Conservation (phyloP, 2,329 filamentous ascomycete genomes). For the Pseudonectria buxi region DNA sequence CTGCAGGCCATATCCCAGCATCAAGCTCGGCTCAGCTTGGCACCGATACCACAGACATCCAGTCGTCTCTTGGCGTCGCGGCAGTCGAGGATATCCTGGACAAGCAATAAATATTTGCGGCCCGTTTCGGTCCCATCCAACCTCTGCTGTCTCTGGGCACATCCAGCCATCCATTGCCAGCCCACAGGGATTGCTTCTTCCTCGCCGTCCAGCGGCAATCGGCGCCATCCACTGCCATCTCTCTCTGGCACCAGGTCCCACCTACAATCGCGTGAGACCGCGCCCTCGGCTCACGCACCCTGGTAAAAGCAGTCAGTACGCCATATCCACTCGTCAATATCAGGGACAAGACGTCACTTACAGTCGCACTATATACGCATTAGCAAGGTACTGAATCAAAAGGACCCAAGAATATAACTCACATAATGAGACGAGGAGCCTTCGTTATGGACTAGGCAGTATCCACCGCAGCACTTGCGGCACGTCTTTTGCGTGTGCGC, state of each 20-base stretch:
- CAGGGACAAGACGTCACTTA: slow-evolving; percentile 21
- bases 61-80: no score
- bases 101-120: no score
- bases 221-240: no score
- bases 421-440: slow-evolving; percentile 62
- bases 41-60: no score
- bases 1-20: no score
- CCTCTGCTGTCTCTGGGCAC: no score
- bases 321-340: not conserved
- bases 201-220: no score
- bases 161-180: not conserved
- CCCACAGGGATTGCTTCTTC: no score
- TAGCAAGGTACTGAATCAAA: slow-evolving; percentile 14
- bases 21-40: no score
- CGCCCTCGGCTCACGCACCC: slow-evolving; percentile 30
- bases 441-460: slow-evolving; percentile 78
- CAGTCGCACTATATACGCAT: slow-evolving; percentile 39
- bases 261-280: slow-evolving; percentile 24
- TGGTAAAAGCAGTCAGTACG: slow-evolving; percentile 11
- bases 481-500: slow-evolving; percentile 64
- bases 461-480: slow-evolving; percentile 66
- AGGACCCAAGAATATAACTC: slow-evolving; percentile 24
- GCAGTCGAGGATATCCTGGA: no score
- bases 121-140: no score
- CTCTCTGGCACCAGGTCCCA: no score